These are phyloP conservation scores for Wickerhamomyces chaumierensis DNA, from an alignment of 805 yeast species.

Conservation along the genomic window DNA sequence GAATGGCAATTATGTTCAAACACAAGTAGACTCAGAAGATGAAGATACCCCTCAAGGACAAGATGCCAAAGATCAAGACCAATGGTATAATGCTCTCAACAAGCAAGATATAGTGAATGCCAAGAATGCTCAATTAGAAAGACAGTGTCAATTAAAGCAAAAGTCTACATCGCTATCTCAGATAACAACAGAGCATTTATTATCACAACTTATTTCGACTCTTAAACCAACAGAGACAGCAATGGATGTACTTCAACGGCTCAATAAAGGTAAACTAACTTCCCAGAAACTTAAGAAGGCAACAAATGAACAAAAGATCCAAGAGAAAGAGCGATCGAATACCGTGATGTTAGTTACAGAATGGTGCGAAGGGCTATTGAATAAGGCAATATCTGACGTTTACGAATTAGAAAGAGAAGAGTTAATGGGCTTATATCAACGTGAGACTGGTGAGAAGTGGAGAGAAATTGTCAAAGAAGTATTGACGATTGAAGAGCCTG, in stretches of 20 bases:
- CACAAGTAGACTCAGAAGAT: slow-evolving; percentile 21
- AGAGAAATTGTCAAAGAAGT: no score
- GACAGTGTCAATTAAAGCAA: slow-evolving; percentile 16
- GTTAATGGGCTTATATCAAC: slow-evolving; percentile 31
- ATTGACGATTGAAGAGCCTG: no score
- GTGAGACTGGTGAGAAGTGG: slow-evolving; percentile 30
- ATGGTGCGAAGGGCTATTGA: slow-evolving; percentile 31
- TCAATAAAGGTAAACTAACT: slow-evolving; percentile 16
- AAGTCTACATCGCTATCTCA: slow-evolving; percentile 6
- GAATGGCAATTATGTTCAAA: slow-evolving; percentile 45
- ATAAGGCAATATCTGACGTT: slow-evolving; percentile 29
- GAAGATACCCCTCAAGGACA: slow-evolving; percentile 19
- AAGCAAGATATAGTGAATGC: slow-evolving; percentile 27
- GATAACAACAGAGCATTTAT: slow-evolving; percentile 12
- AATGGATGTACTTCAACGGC: slow-evolving; percentile 39
- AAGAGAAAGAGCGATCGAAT: slow-evolving; percentile 14
- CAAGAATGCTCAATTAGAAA: slow-evolving; percentile 20
- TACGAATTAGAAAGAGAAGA: slow-evolving; percentile 51
- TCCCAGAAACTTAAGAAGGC: slow-evolving; percentile 8
- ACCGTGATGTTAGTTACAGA: slow-evolving; percentile 34
- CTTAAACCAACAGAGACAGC: slow-evolving; percentile 52
- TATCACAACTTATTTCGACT: slow-evolving; percentile 25
- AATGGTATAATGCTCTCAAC: slow-evolving; percentile 8
- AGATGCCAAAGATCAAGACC: slow-evolving; percentile 21
- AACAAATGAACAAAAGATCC: slow-evolving; percentile 8